Evolutionary conservation across 2,329 filamentous ascomycete genomes (phyloP), one percentile per base, ranked within the genome.

Genomic region (Corynespora cassiicola): DNA sequence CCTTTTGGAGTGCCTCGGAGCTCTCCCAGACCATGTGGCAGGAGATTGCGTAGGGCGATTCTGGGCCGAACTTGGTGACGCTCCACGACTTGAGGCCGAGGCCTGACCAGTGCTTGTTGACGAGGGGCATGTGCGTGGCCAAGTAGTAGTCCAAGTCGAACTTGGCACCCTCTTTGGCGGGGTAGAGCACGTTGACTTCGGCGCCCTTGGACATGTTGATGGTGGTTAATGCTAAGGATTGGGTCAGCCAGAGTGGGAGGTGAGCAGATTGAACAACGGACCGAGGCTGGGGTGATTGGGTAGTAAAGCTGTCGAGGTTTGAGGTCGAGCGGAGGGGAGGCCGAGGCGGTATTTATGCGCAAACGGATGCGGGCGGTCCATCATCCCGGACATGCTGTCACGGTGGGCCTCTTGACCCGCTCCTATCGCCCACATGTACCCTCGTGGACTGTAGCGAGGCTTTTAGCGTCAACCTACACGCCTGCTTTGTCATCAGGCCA

Each of bases 101-200:
- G 1, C 54, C 42, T 1, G 36, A 45, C 74, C 75, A 78, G 17
- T 50, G 44, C 31, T 68, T 60, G 18, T 55, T 42, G 11, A 71
- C 71, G 3, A 78, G 57, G 2, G 71, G 67, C 70, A 79, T 74
- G 64, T 79, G 75, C 14, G 46, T 68, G 3, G 52, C 37, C 23
- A 76, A 52, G 54, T 77, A 79, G 68, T 78, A 79, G 21, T 75
- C 65, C 48, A 75, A 60, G 61, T 79, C 59, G 63, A 78, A 79
- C 8, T 47, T 69, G n/a, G 53, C 40, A 43, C 60, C 63, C 23
- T 58, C 52, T n/a, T 61, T 69, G 31, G 62, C 56, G 4, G 74
- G 72, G 55, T 78, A 79, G 26, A 72, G 44, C 40, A 65, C 54
- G 4, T 50, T 33, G n/a, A 45, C 33, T 23, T 42, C 45, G 18